phyloP scores from a whole-genome alignment of 176 grass and related monocot species.

The Themeda triandra region DNA sequence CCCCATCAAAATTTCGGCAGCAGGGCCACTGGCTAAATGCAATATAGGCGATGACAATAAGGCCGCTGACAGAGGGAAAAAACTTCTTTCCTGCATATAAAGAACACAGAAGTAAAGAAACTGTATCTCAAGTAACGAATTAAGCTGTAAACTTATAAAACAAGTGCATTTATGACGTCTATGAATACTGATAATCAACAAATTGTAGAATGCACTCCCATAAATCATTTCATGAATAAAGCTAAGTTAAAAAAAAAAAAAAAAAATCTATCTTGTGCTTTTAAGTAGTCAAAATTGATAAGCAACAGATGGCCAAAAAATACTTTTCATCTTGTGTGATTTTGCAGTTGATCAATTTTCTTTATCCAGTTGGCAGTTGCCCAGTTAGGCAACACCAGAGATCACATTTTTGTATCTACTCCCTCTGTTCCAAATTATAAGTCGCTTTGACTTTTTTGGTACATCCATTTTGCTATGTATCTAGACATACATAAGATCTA shows the following conservation, averaged over 20 bases:
- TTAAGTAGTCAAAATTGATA: slow-evolving; percentile 2
- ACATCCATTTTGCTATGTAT: neutral
- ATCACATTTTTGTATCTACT: neutral
- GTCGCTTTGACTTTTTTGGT: neutral
- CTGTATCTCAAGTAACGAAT: neutral
- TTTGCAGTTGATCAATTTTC: neutral
- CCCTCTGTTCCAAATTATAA: neutral
- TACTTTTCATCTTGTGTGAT: neutral
- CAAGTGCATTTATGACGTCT: neutral
- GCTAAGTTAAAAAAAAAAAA: neutral
- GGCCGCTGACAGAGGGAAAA: slow-evolving; percentile 77
- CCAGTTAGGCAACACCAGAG: neutral
- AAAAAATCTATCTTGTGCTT: neutral
- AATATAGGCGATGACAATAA: slow-evolving; percentile 74
- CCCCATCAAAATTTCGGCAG: slow-evolving; percentile 70
- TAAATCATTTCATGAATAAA: neutral
- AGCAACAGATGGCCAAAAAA: neutral
- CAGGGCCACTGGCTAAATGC: slow-evolving; percentile 43
- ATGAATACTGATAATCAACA: slow-evolving; percentile 9
- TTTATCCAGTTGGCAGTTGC: neutral
- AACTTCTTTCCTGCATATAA: slow-evolving; percentile 74
- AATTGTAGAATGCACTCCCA: neutral
- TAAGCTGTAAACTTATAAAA: neutral
- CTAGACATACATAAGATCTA: too few relatives aligned
- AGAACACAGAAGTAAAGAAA: slow-evolving; percentile 22